phyloP scores from a whole-genome alignment of 495 filamentous ascomycete species.

The Podospora didyma region DNA sequence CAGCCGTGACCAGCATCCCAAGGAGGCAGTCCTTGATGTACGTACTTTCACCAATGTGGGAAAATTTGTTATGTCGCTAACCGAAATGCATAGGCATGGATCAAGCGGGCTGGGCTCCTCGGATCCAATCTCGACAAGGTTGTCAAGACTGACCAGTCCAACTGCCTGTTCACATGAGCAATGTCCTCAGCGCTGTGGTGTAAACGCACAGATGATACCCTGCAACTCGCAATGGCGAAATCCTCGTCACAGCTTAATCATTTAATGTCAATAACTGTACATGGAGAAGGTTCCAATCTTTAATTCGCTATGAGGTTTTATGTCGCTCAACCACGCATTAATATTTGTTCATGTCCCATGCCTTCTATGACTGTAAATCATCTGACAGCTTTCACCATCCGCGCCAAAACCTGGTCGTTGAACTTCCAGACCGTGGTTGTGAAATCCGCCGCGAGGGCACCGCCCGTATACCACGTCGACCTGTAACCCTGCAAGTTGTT shows the following conservation, averaged over 20 bases:
- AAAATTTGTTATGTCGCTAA: background rate
- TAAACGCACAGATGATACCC: too few relatives aligned
- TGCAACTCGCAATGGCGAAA: too few relatives aligned
- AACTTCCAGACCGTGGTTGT: constrained; percentile 39
- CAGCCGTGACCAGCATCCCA: constrained; percentile 15
- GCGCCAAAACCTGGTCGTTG: constrained; percentile 25
- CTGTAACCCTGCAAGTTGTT: constrained; percentile 50
- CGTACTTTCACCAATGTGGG: constrained; percentile 2
- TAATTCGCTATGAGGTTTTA: too few relatives aligned
- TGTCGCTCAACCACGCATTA: too few relatives aligned
- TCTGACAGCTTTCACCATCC: constrained; percentile 18
- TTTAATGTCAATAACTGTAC: too few relatives aligned
- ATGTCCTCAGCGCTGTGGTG: too few relatives aligned
- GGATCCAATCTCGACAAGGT: constrained; percentile 13
- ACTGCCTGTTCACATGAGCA: constrained; percentile 14
- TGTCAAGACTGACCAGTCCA: constrained; percentile 19
- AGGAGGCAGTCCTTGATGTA: constrained; percentile 13
- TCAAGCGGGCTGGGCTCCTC: constrained; percentile 12
- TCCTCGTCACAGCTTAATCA: too few relatives aligned
- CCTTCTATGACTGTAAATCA: too few relatives aligned
- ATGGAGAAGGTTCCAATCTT: too few relatives aligned
- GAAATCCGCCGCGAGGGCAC: constrained; percentile 33
- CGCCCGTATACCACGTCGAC: constrained; percentile 52
- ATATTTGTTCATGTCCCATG: too few relatives aligned
- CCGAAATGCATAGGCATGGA: constrained; percentile 15